Evolutionary conservation across 495 filamentous ascomycete genomes (phyloP).

Genomic region (Podospora tetraspora): DNA sequence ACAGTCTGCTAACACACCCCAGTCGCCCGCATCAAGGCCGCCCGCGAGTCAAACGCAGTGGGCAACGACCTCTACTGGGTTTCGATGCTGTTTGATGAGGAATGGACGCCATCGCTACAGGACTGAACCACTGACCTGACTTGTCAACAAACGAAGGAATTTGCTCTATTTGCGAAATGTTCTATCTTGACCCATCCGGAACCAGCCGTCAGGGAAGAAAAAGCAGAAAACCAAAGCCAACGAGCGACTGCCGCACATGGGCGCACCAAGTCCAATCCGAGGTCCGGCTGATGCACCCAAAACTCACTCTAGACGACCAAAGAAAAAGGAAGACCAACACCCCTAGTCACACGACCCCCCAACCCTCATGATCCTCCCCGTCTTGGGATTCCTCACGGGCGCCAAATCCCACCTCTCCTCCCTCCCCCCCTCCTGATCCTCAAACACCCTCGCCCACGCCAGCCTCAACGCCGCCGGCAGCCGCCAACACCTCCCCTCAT

Average conservation of each 20-base stretch:
- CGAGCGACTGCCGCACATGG: neutral
- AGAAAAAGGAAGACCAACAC: neutral
- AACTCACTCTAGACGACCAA: neutral
- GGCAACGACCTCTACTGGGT: conserved; percentile 26
- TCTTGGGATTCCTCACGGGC: conserved; percentile 17
- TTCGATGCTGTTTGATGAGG: conserved; percentile 25
- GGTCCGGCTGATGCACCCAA: neutral
- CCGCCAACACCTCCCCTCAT: conserved; percentile 23
- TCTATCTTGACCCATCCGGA: neutral
- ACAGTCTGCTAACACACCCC: neutral
- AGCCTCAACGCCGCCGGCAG: conserved; percentile 21
- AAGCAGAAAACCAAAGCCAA: neutral
- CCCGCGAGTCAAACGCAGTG: conserved; percentile 9
- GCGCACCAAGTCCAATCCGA: no score
- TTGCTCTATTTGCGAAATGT: neutral
- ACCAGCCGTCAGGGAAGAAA: neutral
- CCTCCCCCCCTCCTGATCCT: conserved; percentile 16
- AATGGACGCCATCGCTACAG: conserved; percentile 20
- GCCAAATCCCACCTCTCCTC: conserved; percentile 23
- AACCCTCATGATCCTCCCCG: conserved; percentile 15
- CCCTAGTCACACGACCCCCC: conserved; percentile 21
- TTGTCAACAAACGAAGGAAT: neutral
- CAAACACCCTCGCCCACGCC: conserved; percentile 26
- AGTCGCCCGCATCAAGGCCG: conserved; percentile 14
- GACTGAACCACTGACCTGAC: conserved; percentile 3